A percentile compares a stretch with the other conserved stretches of the same genome.
Evolutionary conservation across 2,329 filamentous ascomycete genomes (phyloP).

Genomic region (Colletotrichum endophyticum): DNA sequence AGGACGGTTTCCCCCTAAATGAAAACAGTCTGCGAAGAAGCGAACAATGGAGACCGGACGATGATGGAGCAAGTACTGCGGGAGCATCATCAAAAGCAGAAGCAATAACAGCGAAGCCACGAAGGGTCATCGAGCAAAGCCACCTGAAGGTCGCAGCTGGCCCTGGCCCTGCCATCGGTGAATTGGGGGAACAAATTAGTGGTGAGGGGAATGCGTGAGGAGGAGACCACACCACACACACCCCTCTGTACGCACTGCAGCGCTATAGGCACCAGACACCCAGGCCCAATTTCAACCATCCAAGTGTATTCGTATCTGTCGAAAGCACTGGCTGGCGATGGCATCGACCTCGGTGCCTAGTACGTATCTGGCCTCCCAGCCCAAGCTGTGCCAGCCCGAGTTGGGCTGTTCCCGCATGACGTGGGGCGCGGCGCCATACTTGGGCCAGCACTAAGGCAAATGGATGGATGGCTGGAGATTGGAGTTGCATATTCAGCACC

Average conservation of each 20-base stretch:
- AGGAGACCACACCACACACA: background rate
- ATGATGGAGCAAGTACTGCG: background rate
- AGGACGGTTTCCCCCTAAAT: background rate
- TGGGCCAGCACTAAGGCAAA: background rate
- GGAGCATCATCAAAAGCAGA: background rate
- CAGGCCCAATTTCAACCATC: background rate
- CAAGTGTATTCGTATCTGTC: background rate
- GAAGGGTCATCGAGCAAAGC: background rate
- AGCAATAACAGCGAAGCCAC: background rate
- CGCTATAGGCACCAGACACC: background rate
- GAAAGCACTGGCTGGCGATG: background rate
- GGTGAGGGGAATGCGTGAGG: background rate
- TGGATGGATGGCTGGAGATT: constrained; percentile 6
- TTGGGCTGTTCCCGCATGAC: constrained; percentile 12
- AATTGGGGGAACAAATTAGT: background rate
- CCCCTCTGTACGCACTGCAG: background rate
- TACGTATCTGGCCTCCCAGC: background rate
- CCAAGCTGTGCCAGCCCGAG: background rate
- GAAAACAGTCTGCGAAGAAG: background rate
- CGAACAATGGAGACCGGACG: background rate
- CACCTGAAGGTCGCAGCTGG: constrained; percentile 17
- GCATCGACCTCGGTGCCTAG: background rate
- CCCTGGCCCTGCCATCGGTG: constrained; percentile 1
- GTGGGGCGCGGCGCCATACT: constrained; percentile 1
- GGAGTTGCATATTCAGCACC: background rate